Evolutionary conservation across 2,329 filamentous ascomycete genomes (phyloP).

Genomic region (Neofusicoccum cordaticola): DNA sequence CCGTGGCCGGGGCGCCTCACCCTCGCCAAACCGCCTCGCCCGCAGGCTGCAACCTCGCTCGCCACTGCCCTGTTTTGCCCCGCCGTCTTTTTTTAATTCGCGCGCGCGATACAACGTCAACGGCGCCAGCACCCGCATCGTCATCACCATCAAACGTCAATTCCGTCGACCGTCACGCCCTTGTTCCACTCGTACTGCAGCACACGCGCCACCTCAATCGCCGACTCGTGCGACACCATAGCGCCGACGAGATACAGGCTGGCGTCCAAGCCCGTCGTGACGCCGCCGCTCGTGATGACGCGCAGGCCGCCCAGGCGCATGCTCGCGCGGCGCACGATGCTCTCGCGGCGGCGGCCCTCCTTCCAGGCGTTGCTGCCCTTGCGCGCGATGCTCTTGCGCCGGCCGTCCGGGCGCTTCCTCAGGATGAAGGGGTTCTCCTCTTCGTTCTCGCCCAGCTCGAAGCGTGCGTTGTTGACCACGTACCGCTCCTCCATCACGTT

Average conservation of each 20-base stretch:
- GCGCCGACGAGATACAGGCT: conserved; percentile 81
- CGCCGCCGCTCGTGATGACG: conserved; percentile 76
- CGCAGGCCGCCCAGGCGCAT: conserved; percentile 68
- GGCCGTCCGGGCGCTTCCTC: conserved; percentile 61
- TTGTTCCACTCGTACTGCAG: conserved; percentile 86
- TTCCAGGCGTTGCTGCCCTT: conserved; percentile 85
- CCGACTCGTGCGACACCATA: conserved; percentile 72
- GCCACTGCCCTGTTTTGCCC: conserved; percentile 6
- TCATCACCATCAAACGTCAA: conserved; percentile 64
- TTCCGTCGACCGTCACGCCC: conserved; percentile 78
- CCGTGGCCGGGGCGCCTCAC: not conserved
- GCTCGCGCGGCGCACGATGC: conserved; percentile 72
- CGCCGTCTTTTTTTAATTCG: conserved; percentile 7
- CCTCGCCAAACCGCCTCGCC: not conserved
- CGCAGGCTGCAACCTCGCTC: not conserved
- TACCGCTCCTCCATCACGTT: conserved; percentile 83
- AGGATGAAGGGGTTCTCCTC: conserved; percentile 83
- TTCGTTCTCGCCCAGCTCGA: conserved; percentile 73
- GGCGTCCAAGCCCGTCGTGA: conserved; percentile 79
- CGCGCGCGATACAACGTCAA: not conserved
- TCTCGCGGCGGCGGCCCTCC: conserved; percentile 72
- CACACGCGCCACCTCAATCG: conserved; percentile 68
- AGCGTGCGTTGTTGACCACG: conserved; percentile 87
- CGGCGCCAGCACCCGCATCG: too few relatives aligned
- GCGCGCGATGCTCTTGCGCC: conserved; percentile 50